phyloP scores from a whole-genome alignment of 2,329 filamentous ascomycete species.

The Chalara sp. region DNA sequence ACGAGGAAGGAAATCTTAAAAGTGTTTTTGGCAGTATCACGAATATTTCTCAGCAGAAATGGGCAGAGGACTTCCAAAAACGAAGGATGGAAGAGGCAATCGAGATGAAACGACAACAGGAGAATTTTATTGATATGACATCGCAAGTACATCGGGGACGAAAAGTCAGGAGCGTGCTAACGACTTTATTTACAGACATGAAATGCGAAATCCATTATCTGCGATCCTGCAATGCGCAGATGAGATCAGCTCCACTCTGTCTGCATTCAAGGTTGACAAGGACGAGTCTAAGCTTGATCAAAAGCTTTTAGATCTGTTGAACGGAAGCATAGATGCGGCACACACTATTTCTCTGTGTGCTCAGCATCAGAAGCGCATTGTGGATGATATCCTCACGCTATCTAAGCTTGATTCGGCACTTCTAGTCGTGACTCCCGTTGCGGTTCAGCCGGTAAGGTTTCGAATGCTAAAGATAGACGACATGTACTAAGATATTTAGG shows the following conservation, averaged over 20 bases:
- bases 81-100: slow-evolving; percentile 43
- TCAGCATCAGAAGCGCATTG: slow-evolving; percentile 68
- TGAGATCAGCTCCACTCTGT: slow-evolving; percentile 38
- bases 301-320: slow-evolving; percentile 42
- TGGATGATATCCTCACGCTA: slow-evolving; percentile 60
- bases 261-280: slow-evolving; percentile 12
- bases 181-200: slow-evolving; percentile 35
- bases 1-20: slow-evolving; percentile 57
- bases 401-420: slow-evolving; percentile 67
- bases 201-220: slow-evolving; percentile 68
- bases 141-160: slow-evolving; percentile 25
- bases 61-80: slow-evolving; percentile 44
- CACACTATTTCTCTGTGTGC: slow-evolving; percentile 76
- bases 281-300: slow-evolving; percentile 16
- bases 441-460: slow-evolving; percentile 54
- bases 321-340: slow-evolving; percentile 63
- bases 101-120: slow-evolving; percentile 60
- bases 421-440: slow-evolving; percentile 62
- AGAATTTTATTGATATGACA: slow-evolving; percentile 73
- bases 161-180: no score
- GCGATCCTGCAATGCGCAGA: slow-evolving; percentile 72
- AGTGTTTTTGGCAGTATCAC: slow-evolving; percentile 76
- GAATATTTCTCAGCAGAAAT: slow-evolving; percentile 80
- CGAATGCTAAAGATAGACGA: neutral
- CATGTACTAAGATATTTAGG: slow-evolving; percentile 4